Percentiles rank a stretch among this genome's conserved stretches.
Conservation (phyloP, 345 rosid genomes). For the Rhodamnia rubescens region DNA sequence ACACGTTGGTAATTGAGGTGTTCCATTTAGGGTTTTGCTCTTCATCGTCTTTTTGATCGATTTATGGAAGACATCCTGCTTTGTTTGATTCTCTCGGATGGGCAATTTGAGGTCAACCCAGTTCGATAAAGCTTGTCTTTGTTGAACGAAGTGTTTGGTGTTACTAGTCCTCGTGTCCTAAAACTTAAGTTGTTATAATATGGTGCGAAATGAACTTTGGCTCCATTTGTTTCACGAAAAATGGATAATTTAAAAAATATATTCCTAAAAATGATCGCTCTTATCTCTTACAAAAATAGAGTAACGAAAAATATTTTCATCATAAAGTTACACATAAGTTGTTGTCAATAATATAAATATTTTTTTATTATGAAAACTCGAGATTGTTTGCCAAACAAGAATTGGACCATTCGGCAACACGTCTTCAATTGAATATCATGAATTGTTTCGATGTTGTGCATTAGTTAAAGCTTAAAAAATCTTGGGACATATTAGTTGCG, state of each 20-base stretch:
- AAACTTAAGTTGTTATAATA: neutral
- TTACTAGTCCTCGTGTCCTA: neutral
- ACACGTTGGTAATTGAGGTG: neutral
- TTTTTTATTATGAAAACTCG: neutral
- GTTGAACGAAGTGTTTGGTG: neutral
- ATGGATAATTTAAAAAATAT: no score
- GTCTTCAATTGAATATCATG: neutral
- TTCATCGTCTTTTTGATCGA: neutral
- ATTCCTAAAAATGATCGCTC: no score
- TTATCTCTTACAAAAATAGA: no score
- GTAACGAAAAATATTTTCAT: no score
- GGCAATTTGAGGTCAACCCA: neutral
- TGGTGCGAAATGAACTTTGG: neutral
- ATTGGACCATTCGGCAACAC: neutral
- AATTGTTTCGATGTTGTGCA: neutral
- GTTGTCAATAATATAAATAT: no score
- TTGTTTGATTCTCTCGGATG: neutral
- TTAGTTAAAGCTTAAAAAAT: neutral
- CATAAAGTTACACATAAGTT: no score
- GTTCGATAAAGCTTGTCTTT: neutral
- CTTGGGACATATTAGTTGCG: neutral
- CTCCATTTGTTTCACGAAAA: no score
- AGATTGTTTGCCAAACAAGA: neutral
- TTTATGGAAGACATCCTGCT: neutral
- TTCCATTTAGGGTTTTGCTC: neutral